Evolutionary conservation across 192 early-diverging fungal genomes (phyloP), one percentile per base, ranked within the genome.

Genomic region (Coemansia furcata): DNA sequence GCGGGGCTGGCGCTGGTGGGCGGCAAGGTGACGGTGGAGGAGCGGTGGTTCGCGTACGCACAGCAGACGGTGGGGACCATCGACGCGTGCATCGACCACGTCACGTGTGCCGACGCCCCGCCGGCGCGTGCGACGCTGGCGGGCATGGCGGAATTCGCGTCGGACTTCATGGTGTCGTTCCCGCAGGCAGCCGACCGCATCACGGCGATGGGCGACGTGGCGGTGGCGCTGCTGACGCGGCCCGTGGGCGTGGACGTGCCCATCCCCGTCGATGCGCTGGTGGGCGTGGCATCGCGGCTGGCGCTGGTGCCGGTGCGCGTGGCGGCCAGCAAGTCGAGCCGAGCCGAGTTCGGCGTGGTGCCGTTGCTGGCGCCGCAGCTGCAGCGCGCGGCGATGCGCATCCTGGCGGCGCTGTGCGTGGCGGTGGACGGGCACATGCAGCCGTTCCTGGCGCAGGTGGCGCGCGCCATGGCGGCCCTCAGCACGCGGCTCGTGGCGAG

Each of bases 141-240:
- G 4, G 35, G 11, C 11, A 46, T 83, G n/a, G 57, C 77, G 0
- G 43, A 11, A 11, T 55, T 79, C 36, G 58, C 71, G 17, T 70
- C 62, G 39, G 58, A 79, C 39, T 79, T 76, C 67, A 52, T 60
- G 6, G 66, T 63, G n/a, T 69, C 73, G 9, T 68, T 83, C 10
- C 82, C 82, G 46, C 76, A 75, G 64, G 77, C 77, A 6, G 69
- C 70, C n/a, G 77, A 79, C 40, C 77, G 76, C 46, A 79, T 83
- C 14, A 21, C 67, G 1, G 60, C 67, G 7, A 83, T 83, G 82
- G 23, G 62, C 0, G 73, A 76, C 10, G 54, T 83, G 35, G 14
- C 79, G 1, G 23, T 73, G 58, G 72, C 73, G n/a, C 63, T 83
- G 50, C 66, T 83, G 44, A 63, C 63, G 4, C 69, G 68, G 12